These are phyloP conservation scores for Aspergillus steynii DNA, from an alignment of 495 filamentous ascomycete genomes.

Conservation along the genomic window DNA sequence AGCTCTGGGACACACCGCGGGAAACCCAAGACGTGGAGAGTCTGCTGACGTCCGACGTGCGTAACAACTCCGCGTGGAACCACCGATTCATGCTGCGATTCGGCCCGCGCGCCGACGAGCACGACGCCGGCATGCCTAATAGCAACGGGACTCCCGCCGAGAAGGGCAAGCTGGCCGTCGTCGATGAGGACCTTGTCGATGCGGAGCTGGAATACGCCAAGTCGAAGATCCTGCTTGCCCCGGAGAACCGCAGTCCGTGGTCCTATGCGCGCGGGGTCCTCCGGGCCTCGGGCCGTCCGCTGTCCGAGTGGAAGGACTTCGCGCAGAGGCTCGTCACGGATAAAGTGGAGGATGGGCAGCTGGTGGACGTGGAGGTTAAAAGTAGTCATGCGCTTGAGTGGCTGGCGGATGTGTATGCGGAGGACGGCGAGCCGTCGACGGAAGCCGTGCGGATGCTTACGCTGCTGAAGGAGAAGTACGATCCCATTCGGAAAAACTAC, in stretches of 20 bases:
- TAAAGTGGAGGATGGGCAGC: slow-evolving; percentile 32
- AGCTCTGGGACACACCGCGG: slow-evolving; percentile 61
- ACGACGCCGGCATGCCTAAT: slow-evolving; percentile 47
- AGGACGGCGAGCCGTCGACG: slow-evolving; percentile 53
- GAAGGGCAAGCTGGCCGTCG: slow-evolving; percentile 41
- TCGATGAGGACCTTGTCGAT: slow-evolving; percentile 65
- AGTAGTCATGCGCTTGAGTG: slow-evolving; percentile 90
- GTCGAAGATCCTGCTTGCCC: slow-evolving; percentile 70
- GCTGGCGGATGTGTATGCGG: slow-evolving; percentile 76
- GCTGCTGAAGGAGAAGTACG: slow-evolving; percentile 79
- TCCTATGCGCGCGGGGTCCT: slow-evolving; percentile 82
- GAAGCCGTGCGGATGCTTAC: slow-evolving; percentile 58
- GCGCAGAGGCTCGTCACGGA: slow-evolving; percentile 61
- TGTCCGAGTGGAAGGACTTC: slow-evolving; percentile 64
- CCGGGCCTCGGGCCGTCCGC: slow-evolving; percentile 57
- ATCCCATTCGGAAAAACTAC: slow-evolving; percentile 87
- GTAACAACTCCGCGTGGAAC: slow-evolving; percentile 97
- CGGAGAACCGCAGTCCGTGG: slow-evolving; percentile 94
- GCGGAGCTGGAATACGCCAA: slow-evolving; percentile 73
- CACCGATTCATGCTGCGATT: slow-evolving; percentile 93
- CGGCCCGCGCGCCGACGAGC: slow-evolving; percentile 48
- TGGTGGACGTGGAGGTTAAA: slow-evolving; percentile 45
- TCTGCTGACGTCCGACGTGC: slow-evolving; percentile 73
- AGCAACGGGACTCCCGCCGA: slow-evolving; percentile 38
- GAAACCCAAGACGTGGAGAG: slow-evolving; percentile 71